A percentile compares a stretch with the other conserved stretches of the same genome.
Evolutionary conservation across 1,284 basidiomycete genomes (phyloP).

Genomic region (Stygiomarasmius scandens): DNA sequence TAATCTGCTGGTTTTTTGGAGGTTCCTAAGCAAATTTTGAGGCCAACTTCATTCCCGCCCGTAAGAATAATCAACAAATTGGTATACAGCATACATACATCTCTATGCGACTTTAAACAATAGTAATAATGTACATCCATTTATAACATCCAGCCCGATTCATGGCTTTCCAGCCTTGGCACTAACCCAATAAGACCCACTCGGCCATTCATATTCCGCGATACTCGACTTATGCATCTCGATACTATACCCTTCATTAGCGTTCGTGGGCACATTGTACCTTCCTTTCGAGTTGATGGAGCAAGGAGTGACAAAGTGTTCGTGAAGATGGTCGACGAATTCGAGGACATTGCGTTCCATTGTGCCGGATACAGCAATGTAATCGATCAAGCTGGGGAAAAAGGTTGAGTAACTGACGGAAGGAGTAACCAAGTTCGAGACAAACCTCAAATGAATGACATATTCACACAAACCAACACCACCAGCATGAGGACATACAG

Average conservation of each 20-base stretch:
- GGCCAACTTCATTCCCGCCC: too few relatives aligned
- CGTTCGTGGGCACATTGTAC: slow-evolving; percentile 78
- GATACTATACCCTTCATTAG: slow-evolving; percentile 78
- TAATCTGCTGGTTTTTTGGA: too few relatives aligned
- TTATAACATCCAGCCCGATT: not conserved
- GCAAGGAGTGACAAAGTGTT: slow-evolving; percentile 89
- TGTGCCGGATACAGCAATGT: slow-evolving; percentile 86
- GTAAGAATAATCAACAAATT: too few relatives aligned
- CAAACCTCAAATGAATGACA: slow-evolving; percentile 79
- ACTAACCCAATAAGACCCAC: slow-evolving; percentile 70
- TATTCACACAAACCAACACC: slow-evolving; percentile 96
- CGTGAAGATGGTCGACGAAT: slow-evolving; percentile 88
- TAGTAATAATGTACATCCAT: too few relatives aligned
- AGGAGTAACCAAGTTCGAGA: not conserved
- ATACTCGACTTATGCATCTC: slow-evolving; percentile 77
- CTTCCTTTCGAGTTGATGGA: slow-evolving; percentile 85
- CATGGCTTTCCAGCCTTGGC: slow-evolving; percentile 17
- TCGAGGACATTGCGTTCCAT: slow-evolving; percentile 95
- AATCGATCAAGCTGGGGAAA: slow-evolving; percentile 78
- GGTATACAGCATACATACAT: too few relatives aligned
- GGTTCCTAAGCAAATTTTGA: too few relatives aligned
- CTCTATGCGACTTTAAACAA: too few relatives aligned
- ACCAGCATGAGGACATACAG: slow-evolving; percentile 94
- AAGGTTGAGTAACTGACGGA: slow-evolving; percentile 2
- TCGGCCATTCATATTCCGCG: slow-evolving; percentile 74